Percentiles rank a stretch among this genome's conserved stretches.
phyloP scores from a whole-genome alignment of 352 stramenopile species.

The Pythium graminicola region DNA sequence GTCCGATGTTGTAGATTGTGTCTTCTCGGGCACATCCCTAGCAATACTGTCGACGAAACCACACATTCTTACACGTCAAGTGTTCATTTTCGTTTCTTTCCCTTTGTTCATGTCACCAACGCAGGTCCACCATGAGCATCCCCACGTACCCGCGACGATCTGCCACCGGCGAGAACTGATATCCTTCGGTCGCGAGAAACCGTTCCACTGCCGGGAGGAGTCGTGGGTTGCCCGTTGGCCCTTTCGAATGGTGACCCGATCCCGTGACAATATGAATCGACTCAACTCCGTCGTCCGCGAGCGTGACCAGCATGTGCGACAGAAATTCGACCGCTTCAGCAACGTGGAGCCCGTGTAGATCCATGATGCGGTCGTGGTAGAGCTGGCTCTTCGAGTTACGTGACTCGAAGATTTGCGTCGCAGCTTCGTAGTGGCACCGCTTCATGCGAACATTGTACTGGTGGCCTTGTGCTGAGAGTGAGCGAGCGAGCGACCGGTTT shows the following conservation, averaged over 20 bases:
- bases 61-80: constrained; percentile 6
- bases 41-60: too few species aligned
- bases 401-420: constrained; percentile 70
- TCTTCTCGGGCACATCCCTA: not conserved
- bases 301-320: constrained; percentile 56
- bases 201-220: constrained; percentile 72
- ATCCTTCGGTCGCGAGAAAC: constrained; percentile 70
- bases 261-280: constrained; percentile 77
- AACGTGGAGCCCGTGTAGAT: constrained; percentile 79
- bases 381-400: constrained; percentile 71
- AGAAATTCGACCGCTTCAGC: constrained; percentile 76
- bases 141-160: constrained; percentile 72
- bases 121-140: constrained; percentile 79
- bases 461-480: constrained; percentile 68
- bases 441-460: constrained; percentile 85
- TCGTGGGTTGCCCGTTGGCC: constrained; percentile 50
- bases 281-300: constrained; percentile 64
- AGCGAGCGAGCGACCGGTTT: constrained; percentile 67
- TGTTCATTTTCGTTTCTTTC: constrained; percentile 16
- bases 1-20: too few species aligned
- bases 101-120: constrained; percentile 34
- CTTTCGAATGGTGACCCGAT: constrained; percentile 79
- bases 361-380: constrained; percentile 73
- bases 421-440: constrained; percentile 64
- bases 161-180: constrained; percentile 60